Evolutionary conservation across 768 basidiomycete genomes (phyloP), one percentile per base, ranked within the genome.

Genomic region (Sporobolomyces phaffii): DNA sequence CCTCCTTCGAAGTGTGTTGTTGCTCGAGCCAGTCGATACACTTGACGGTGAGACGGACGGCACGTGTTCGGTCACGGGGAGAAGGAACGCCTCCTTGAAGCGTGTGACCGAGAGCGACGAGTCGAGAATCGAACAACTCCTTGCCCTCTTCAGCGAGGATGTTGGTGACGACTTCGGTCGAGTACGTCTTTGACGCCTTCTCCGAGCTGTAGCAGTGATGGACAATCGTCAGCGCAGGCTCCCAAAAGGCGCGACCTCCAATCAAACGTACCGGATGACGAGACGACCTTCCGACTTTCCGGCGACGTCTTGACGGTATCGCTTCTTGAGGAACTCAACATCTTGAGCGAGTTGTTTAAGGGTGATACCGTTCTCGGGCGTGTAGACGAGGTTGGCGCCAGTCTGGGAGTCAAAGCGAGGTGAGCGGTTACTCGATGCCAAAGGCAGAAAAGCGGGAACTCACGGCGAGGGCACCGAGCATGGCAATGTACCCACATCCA

Each of bases 91-190:
- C 92, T 11, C 96, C 96, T 75, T 99, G 96, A 4, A 99, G 80
- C 7, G 93, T 98, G 80, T 99, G 96, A 20, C 96, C 96, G 24
- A 99, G 84, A 1, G 91, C 88, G n/a, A 94, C 96, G 24, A 86
- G 89, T 52, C 96, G 87, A 24, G 96, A 86, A 79, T 99, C 96
- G 76, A 98, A 99, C 28, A 97, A 81, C 8, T 81, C 69, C 29
- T 86, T 86, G n/a, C 96, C 96, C 78, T 98, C 94, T 76, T 96
- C 94, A 74, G 88, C 87, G 78, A 97, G 79, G 82, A 99, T 96
- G 77, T 89, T 89, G 66, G 88, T 93, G 73, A 99, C 84, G 60
- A 96, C 83, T 11, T 90, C 86, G 10, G 93, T 93, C 18, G 88
- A 87, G 81, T 98, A 99, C 29, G 97, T 88, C 13, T 80, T 80